phyloP scores from a whole-genome alignment of 805 yeast genomes.

The Candida andamanensis region DNA sequence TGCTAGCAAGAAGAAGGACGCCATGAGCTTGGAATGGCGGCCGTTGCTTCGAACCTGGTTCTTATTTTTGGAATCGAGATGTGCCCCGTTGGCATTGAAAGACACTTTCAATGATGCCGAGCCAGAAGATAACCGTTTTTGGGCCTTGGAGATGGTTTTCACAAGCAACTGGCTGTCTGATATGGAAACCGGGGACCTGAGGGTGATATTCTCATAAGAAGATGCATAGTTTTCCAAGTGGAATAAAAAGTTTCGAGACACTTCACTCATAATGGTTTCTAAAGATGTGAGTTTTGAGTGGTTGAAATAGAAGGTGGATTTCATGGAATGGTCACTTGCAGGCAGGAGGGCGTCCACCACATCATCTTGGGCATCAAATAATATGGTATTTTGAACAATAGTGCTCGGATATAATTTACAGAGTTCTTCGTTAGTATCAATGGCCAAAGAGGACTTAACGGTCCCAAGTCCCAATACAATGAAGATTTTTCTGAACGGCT shows the following conservation, averaged over 20 bases:
- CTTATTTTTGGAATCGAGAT: conserved; percentile 27
- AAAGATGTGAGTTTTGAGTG: conserved; percentile 18
- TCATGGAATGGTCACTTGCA: conserved; percentile 13
- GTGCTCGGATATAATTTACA: conserved; percentile 45
- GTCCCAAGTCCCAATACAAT: conserved; percentile 46
- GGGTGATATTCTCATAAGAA: conserved; percentile 71
- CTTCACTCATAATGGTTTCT: conserved; percentile 70
- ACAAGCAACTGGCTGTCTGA: conserved; percentile 44
- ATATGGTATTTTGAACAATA: conserved; percentile 48
- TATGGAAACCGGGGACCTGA: conserved; percentile 74
- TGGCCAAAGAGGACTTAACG: conserved; percentile 15
- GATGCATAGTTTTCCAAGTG: conserved; percentile 65
- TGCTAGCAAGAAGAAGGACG: conserved; percentile 70
- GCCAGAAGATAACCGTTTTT: conserved; percentile 39
- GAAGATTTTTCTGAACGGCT: conserved; percentile 79
- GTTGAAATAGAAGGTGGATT: conserved; percentile 19
- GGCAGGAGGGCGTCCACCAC: conserved; percentile 8
- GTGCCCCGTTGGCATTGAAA: conserved; percentile 11
- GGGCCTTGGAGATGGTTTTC: conserved; percentile 36
- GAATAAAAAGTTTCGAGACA: conserved; percentile 58
- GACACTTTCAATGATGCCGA: conserved; percentile 28
- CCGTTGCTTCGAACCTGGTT: conserved; percentile 52
- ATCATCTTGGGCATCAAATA: conserved; percentile 45
- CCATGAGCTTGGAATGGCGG: conserved; percentile 69
- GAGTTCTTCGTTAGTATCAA: conserved; percentile 20